Base-by-base conservation (phyloP, 345 rosid species). In the Eucalyptus caleyi region DNA sequence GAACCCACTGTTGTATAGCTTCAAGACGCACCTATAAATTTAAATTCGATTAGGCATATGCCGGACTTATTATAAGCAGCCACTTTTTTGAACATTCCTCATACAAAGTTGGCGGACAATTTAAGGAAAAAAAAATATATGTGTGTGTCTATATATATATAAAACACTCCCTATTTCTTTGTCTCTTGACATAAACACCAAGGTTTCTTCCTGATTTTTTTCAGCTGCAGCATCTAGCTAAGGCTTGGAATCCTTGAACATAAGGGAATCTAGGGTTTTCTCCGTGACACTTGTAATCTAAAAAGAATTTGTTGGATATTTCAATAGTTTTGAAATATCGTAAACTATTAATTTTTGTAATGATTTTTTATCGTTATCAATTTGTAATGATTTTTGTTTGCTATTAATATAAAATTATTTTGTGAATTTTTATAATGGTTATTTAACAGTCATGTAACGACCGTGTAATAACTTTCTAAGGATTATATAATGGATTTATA, bases 1-100 rank as follows among this genome's bases (percentile, higher is more conserved):
- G 92, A 92, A 92, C 90, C 93, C 92, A 60, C 91, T 87, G 90
- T 15, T 59, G 69, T 45, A 86, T 6, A 50, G 81, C 50, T 65
- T 89, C 83, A 42, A 44, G 87, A 47, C 62, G 60, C 65, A 24
- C 24, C 44, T 72, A 72, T 13, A 5, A 72, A 72, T 72, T 34
- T 10, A 72, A 72, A 72, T 72, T 72, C 82, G 82, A 72, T 72
- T 34, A 34, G 82, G 45, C 82, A 19, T 53, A 21, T 34, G 26
- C 82, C 4, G 23, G 82, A 34, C 26, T 18, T 34, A 72, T 34
- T 34, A 34, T 9, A 19, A 72, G 82, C 44, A 19, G 15, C 45
- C 21, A 16, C 11, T 69, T 69, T 69, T 34, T 37, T 69, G 7
- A 32, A n/a, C 77, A 65, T 65, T 65, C 40, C 77, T 65, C 77